A percentile compares a stretch with the other conserved stretches of the same genome.
Conservation (phyloP, 192 early-diverging fungal species). For the Glomus cerebriforme region DNA sequence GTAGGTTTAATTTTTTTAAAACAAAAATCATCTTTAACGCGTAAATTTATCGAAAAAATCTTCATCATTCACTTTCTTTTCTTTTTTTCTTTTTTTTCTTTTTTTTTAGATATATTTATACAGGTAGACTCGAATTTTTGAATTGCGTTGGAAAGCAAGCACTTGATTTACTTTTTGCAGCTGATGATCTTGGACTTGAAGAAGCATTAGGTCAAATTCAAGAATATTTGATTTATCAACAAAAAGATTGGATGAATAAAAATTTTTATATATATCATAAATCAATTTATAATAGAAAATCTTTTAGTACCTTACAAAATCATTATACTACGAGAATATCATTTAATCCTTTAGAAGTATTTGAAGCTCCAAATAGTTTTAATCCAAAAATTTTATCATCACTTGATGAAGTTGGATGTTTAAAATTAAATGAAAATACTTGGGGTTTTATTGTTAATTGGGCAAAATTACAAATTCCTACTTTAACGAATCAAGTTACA, state of each 20-base stretch:
- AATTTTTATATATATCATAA: slow-evolving; percentile 2
- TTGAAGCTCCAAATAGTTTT: not conserved
- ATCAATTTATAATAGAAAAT: not conserved
- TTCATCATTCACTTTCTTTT: not conserved
- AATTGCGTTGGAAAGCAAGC: not conserved
- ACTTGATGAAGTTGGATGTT: slow-evolving; percentile 1
- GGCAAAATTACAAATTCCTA: slow-evolving; percentile 9
- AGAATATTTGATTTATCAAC: not conserved
- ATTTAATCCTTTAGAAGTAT: not conserved
- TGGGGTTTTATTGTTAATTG: slow-evolving; percentile 23
- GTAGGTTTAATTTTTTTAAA: not conserved
- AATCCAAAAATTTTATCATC: not conserved
- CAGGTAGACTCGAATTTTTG: slow-evolving; percentile 11
- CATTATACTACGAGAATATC: not conserved
- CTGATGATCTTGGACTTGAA: slow-evolving; percentile 3
- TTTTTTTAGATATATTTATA: slow-evolving; percentile 18
- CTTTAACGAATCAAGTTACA: not conserved
- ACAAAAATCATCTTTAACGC: no score
- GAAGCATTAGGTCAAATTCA: slow-evolving; percentile 14
- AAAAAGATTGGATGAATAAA: slow-evolving; percentile 19
- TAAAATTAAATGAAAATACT: not conserved
- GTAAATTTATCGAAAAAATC: no score
- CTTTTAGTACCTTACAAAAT: not conserved
- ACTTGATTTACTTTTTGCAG: slow-evolving; percentile 18
- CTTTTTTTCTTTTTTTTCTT: not conserved